Evolutionary conservation across 208 protist species (phyloP).

Genomic region (Baffinella frigidus): DNA sequence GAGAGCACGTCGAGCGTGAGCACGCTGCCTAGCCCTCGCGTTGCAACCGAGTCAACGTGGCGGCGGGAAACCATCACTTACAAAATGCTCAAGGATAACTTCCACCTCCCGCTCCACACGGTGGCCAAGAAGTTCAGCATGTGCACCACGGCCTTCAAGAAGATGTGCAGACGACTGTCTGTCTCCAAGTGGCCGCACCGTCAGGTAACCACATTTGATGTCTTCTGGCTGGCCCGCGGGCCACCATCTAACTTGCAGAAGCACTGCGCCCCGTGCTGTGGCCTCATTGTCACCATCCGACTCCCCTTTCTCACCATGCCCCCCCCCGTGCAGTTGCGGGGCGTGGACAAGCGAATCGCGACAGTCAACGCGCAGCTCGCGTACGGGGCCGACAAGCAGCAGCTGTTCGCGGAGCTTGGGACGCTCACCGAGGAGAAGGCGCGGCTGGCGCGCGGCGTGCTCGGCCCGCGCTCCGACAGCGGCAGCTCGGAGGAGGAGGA

Average conservation of each 20-base stretch:
- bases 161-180: slow-evolving; percentile 25
- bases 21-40: no score
- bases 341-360: slow-evolving; percentile 51
- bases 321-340: slow-evolving; percentile 28
- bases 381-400: slow-evolving; percentile 30
- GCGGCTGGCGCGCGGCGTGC: background rate
- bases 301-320: no score
- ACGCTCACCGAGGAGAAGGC: slow-evolving; percentile 34
- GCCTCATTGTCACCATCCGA: no score
- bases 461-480: background rate
- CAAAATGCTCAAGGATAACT: slow-evolving; percentile 44
- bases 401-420: background rate
- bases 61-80: no score
- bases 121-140: slow-evolving; percentile 58
- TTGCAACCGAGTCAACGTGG: no score
- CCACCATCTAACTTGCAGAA: no score
- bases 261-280: no score
- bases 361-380: slow-evolving; percentile 39
- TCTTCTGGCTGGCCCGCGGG: no score
- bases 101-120: slow-evolving; percentile 48
- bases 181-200: slow-evolving; percentile 54
- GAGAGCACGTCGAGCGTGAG: no score
- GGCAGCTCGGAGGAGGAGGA: background rate
- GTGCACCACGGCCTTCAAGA: slow-evolving; percentile 60
- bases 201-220: slow-evolving; percentile 40